These are phyloP conservation scores for Eucalyptus tenuipes DNA, from an alignment of 345 rosid species.

Conservation along the genomic window DNA sequence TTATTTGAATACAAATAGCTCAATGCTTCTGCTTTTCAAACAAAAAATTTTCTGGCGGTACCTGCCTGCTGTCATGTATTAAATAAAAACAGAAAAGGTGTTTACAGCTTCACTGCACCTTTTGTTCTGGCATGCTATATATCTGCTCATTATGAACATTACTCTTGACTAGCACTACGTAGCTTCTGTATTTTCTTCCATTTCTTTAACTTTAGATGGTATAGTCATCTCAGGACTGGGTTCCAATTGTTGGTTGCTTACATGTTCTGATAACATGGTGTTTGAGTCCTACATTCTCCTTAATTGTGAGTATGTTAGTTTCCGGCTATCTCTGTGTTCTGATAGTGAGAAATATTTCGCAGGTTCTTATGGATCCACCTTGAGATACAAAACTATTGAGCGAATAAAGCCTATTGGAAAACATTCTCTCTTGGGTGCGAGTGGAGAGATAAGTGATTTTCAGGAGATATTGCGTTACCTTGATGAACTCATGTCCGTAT, in stretches of 20 bases:
- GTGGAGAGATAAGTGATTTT: conserved; percentile 94
- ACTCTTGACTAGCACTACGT: too few species aligned
- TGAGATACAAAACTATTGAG: conserved; percentile 87
- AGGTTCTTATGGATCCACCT: conserved; percentile 96
- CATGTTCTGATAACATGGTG: neutral
- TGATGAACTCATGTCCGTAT: conserved; percentile 77
- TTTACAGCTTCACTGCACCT: neutral
- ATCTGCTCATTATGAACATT: neutral
- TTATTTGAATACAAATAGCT: neutral
- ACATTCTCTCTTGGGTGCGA: conserved; percentile 91
- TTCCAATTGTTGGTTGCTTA: neutral
- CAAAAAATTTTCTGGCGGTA: neutral
- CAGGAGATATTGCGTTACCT: conserved; percentile 83
- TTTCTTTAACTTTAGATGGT: neutral
- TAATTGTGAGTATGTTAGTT: neutral
- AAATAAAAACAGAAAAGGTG: neutral
- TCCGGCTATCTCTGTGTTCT: neutral
- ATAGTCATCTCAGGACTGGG: neutral
- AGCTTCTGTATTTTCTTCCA: too few species aligned
- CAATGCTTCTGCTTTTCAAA: neutral
- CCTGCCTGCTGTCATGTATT: neutral
- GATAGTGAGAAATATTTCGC: neutral
- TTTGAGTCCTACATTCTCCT: neutral
- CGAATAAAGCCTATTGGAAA: conserved; percentile 74
- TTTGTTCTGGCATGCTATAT: neutral